Evolutionary conservation across 768 basidiomycete species (phyloP), one percentile per base, ranked within the genome.

Genomic region (Rhodotorula taiwanensis): DNA sequence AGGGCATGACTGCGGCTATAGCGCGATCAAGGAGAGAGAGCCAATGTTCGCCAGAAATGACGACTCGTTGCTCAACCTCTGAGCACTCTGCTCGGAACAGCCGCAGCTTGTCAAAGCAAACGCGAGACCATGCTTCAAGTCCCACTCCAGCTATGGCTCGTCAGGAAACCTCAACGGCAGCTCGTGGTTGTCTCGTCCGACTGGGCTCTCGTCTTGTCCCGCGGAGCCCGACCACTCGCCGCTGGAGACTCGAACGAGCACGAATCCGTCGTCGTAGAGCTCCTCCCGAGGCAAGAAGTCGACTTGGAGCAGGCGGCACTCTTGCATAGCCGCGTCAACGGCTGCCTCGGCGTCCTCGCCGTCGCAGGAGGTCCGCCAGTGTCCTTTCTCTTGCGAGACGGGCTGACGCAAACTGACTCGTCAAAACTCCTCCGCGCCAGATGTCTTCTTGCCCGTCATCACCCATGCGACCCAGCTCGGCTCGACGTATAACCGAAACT

Each of bases 391-490:
- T n/a, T n/a, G n/a, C n/a, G n/a, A n/a, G n/a, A n/a, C n/a, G n/a
- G n/a, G 16, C 60, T 55, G n/a, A 56, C 21, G 16, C n/a, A n/a
- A n/a, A n/a, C n/a, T n/a, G n/a, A n/a, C n/a, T n/a, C n/a, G n/a
- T n/a, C n/a, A n/a, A n/a, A n/a, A n/a, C 54, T 27, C 3, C 36
- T 52, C 27, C 31, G 31, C 43, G 41, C 45, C 45, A 89, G 90
- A 92, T 70, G 81, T 89, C 55, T 97, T 95, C 77, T 81, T 95
- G 31, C 86, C 88, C 23, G 79, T 93, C 45, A 80, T 94, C 56
- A 85, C 85, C 10, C 82, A 85, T 47, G 83, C 88, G 6, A 86
- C 49, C 83, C 85, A 72, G 83, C 84, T 49, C 41, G 61, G 64
- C n/a, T 49, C 65, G 30, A 83, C 41, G 2, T 45, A 52, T 25